Conservation (phyloP, 768 basidiomycete species). For the Rhodotorula toruloides region DNA sequence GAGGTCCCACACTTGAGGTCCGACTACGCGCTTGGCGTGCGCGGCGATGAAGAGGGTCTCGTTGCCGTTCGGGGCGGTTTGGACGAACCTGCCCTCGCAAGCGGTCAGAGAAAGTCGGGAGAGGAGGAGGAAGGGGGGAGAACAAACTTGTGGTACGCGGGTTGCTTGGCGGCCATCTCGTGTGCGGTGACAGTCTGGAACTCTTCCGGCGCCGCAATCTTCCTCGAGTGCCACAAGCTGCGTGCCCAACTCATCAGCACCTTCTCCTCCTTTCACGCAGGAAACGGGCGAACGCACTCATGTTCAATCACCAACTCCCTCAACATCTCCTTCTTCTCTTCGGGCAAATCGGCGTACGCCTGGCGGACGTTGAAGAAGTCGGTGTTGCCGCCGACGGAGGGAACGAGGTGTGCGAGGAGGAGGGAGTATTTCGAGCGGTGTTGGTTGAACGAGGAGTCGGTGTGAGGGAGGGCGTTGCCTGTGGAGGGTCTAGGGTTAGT, state of each 20-base stretch:
- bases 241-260: background rate
- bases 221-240: slow-evolving; percentile 40
- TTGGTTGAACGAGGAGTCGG: slow-evolving; percentile 43
- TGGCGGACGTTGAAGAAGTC: slow-evolving; percentile 43
- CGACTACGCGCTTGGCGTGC: slow-evolving; percentile 35
- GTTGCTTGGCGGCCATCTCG: slow-evolving; percentile 36
- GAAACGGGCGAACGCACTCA: slow-evolving; percentile 13
- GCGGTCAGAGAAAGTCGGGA: background rate
- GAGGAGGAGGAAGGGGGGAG: background rate
- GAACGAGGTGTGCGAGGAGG: slow-evolving; percentile 43
- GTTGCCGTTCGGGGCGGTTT: slow-evolving; percentile 33
- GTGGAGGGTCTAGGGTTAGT: background rate
- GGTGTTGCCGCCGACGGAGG: slow-evolving; percentile 44
- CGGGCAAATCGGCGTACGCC: slow-evolving; percentile 42
- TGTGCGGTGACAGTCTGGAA: slow-evolving; percentile 28
- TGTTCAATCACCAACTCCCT: slow-evolving; percentile 39
- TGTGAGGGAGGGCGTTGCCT: slow-evolving; percentile 44
- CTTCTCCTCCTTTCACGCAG: background rate
- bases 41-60: slow-evolving; percentile 39
- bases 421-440: slow-evolving; percentile 41
- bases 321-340: slow-evolving; percentile 40
- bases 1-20: slow-evolving; percentile 12
- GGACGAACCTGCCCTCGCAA: slow-evolving; percentile 3
- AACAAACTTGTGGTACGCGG: slow-evolving; percentile 40
- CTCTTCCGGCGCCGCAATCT: slow-evolving; percentile 39